Evolutionary conservation across 495 filamentous ascomycete genomes (phyloP).

Genomic region (Aspergillus taichungensis): DNA sequence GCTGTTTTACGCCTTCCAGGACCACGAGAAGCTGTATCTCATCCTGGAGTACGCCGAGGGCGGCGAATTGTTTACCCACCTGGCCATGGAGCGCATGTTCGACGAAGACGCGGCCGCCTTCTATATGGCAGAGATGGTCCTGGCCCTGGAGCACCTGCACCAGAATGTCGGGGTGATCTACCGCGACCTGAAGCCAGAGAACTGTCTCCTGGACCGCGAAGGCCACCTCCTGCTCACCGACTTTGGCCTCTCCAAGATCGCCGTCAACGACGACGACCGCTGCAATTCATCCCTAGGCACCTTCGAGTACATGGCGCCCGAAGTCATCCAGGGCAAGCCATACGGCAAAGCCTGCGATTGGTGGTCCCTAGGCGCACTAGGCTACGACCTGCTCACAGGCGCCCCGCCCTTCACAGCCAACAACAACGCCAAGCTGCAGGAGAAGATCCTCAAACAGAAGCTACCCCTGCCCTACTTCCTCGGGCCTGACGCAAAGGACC

Average conservation of each 20-base stretch:
- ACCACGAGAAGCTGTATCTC: conserved; percentile 93
- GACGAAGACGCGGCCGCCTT: conserved; percentile 79
- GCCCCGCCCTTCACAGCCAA: conserved; percentile 79
- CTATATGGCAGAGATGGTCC: conserved; percentile 96
- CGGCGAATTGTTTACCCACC: conserved; percentile 86
- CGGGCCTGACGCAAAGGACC: conserved; percentile 80
- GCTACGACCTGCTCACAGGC: conserved; percentile 86
- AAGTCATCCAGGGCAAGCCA: conserved; percentile 69
- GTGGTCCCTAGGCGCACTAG: conserved; percentile 94
- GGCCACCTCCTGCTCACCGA: conserved; percentile 93
- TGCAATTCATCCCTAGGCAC: conserved; percentile 85
- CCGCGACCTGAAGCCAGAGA: conserved; percentile 94
- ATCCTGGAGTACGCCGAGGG: conserved; percentile 98
- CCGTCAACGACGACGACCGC: conserved; percentile 65
- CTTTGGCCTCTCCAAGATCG: conserved; percentile 93
- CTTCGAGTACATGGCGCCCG: conserved; percentile 97
- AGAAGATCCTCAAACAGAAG: conserved; percentile 90
- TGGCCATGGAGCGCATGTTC: conserved; percentile 88
- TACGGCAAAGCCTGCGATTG: conserved; percentile 95
- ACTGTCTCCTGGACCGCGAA: conserved; percentile 84
- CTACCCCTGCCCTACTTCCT: conserved; percentile 80
- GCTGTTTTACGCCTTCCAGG: conserved; percentile 96
- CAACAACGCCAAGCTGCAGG: conserved; percentile 85
- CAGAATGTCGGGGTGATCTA: conserved; percentile 88
- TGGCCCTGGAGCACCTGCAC: conserved; percentile 89